Percentiles rank a stretch among this genome's conserved stretches.
Conservation (phyloP, 805 yeast genomes). For the Hyphopichia homilentoma region DNA sequence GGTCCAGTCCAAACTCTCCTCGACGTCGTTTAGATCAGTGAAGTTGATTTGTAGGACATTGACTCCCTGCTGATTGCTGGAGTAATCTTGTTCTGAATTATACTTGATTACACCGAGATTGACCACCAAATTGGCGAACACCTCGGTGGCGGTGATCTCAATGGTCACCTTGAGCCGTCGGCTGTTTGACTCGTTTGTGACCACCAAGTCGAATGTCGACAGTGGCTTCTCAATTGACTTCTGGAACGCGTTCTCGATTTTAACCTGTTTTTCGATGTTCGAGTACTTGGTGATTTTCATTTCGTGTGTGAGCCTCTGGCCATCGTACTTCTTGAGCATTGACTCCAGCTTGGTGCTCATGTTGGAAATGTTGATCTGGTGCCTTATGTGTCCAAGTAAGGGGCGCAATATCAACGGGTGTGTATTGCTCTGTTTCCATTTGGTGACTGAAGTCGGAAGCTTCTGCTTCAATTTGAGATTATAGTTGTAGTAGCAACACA, state of each 20-base stretch:
- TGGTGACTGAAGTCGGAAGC: slow-evolving; percentile 45
- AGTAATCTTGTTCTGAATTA: slow-evolving; percentile 18
- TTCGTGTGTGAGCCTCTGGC: slow-evolving; percentile 3
- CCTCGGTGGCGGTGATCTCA: slow-evolving; percentile 36
- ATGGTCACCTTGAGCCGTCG: slow-evolving; percentile 22
- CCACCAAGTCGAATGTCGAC: slow-evolving; percentile 23
- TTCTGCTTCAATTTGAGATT: slow-evolving; percentile 40
- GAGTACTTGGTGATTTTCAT: slow-evolving; percentile 17
- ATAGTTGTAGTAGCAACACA: slow-evolving; percentile 54
- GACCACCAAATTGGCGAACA: slow-evolving; percentile 36
- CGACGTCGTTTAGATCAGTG: slow-evolving; percentile 49
- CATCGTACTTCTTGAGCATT: slow-evolving; percentile 11
- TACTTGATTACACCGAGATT: slow-evolving; percentile 33
- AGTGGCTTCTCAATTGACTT: slow-evolving; percentile 38
- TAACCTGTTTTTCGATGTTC: slow-evolving; percentile 15
- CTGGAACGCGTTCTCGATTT: slow-evolving; percentile 29
- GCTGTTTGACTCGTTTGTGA: slow-evolving; percentile 13
- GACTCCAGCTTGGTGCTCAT: slow-evolving; percentile 26
- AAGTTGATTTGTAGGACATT: slow-evolving; percentile 45
- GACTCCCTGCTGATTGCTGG: slow-evolving; percentile 26
- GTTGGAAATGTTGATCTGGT: slow-evolving; percentile 38
- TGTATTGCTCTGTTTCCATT: slow-evolving; percentile 41
- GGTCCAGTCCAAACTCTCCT: slow-evolving; percentile 57
- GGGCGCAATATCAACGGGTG: slow-evolving; percentile 52
- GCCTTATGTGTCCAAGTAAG: slow-evolving; percentile 55